Evolutionary conservation across 169 alveolate species (phyloP).

Genomic region (Plasmodium coatneyi): DNA sequence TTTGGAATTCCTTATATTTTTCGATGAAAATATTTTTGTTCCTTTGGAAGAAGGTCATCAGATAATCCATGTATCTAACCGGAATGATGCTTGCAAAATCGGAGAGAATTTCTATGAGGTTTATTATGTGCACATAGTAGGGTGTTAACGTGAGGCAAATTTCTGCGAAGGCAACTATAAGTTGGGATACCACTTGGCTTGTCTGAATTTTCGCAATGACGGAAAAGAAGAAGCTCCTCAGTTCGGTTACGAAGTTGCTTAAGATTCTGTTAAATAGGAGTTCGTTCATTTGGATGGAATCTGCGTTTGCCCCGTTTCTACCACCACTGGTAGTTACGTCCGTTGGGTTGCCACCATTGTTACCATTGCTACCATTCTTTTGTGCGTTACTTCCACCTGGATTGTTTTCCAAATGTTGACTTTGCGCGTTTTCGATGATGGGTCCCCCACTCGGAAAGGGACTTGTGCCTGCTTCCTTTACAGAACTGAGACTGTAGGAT

Average conservation of each 20-base stretch:
- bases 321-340: not conserved
- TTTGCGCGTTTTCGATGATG: not conserved
- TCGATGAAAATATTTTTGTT: slow-evolving; percentile 40
- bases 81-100: slow-evolving; percentile 42
- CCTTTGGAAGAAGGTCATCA: slow-evolving; percentile 3
- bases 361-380: no score
- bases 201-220: slow-evolving; percentile 5
- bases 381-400: not conserved
- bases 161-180: slow-evolving; percentile 1
- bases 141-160: slow-evolving; percentile 46
- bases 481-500: not conserved
- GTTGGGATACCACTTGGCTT: not conserved
- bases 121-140: slow-evolving; percentile 12
- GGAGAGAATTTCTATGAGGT: slow-evolving; percentile 24
- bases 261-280: slow-evolving; percentile 7
- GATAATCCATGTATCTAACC: not conserved
- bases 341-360: not conserved
- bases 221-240: slow-evolving; percentile 37
- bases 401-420: not conserved
- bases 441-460: not conserved
- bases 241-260: slow-evolving; percentile 25
- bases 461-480: not conserved
- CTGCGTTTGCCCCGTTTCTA: not conserved
- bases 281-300: slow-evolving; percentile 12
- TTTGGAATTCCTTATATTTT: slow-evolving; percentile 60